Evolutionary conservation across 106 monocot genomes (phyloP).

Genomic region (Posidonia australis): DNA sequence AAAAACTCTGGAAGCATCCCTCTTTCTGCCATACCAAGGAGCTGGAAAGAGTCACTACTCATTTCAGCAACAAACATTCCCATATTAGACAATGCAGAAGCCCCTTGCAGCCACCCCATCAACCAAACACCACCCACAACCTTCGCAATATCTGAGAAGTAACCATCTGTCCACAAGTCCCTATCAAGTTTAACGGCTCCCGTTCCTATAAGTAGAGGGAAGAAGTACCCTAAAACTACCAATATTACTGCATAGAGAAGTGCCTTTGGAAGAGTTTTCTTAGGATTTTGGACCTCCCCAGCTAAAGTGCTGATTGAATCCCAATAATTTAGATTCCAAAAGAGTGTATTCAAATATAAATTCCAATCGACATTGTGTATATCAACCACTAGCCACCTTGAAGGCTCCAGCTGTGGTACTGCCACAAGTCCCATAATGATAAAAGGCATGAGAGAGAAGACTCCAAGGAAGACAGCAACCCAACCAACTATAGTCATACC

Average conservation of each 20-base stretch:
- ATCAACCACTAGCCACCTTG: conserved; percentile 37
- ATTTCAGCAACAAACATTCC: conserved; percentile 74
- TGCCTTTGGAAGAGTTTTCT: conserved; percentile 53
- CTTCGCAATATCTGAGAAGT: conserved; percentile 54
- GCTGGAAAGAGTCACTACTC: conserved; percentile 74
- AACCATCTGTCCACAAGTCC: conserved; percentile 53
- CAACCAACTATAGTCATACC: conserved; percentile 64
- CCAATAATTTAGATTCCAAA: conserved; percentile 83
- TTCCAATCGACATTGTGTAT: conserved; percentile 34
- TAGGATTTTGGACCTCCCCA: conserved; percentile 58
- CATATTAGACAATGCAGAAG: conserved; percentile 54
- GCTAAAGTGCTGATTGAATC: conserved; percentile 61
- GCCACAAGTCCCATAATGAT: conserved; percentile 45
- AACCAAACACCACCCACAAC: conserved; percentile 47
- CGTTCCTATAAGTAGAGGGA: conserved; percentile 43
- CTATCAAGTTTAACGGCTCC: conserved; percentile 39
- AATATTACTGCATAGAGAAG: conserved; percentile 48
- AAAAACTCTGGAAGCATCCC: conserved; percentile 71
- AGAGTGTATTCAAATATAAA: conserved; percentile 60
- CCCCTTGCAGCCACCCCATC: conserved; percentile 50
- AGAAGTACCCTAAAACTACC: conserved; percentile 44
- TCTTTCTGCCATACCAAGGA: conserved; percentile 74
- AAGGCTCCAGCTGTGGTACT: conserved; percentile 31
- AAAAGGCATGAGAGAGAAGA: conserved; percentile 53
- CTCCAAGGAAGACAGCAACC: conserved; percentile 49